Evolutionary conservation across 192 early-diverging fungal genomes (phyloP), one percentile per base, ranked within the genome.

Genomic region (Spinellus fusiger): DNA sequence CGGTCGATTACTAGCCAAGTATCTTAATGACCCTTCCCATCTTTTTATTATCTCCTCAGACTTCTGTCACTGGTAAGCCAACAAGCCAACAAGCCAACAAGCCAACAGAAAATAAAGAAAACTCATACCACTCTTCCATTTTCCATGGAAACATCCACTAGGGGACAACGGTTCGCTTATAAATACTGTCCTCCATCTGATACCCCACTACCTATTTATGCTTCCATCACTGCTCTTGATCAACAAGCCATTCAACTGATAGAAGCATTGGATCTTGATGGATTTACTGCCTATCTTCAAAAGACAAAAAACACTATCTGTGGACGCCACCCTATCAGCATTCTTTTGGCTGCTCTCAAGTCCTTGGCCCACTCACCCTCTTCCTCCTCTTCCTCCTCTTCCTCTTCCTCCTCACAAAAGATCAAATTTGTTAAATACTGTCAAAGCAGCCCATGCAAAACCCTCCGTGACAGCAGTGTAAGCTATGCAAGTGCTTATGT

Each of bases 41-140:
- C 69, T 96, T 9, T 95, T 98, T 81, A 80, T 98, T 20, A 78
- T 98, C n/a, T 98, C 96, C 29, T 89, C 87, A 0, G 96, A 98
- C 66, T 98, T 98, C 68, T 97, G 96, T 72, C 96, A 98, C 71
- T 98, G 93, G 87, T 80, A 74, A 65, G 44, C 13, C 12, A 44
- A n/a, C n/a, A n/a, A n/a, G n/a, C n/a, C n/a, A n/a, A n/a, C n/a
- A n/a, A 23, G 5, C 35, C 13, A 37, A 9, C 40, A 2, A 44
- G 4, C 40, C 40, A 44, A n/a, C n/a, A n/a, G n/a, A n/a, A 27
- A 49, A 28, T n/a, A 10, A 25, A 61, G 49, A 1, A 54, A 27
- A 23, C 44, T 58, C 20, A 9, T 37, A 2, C 25, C 44, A 61
- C 7, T n/a, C 15, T 37, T 22, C 25, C 29, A 64, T 34, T 26